Conservation (phyloP, 306 rosid genomes). For the Prunus kanzakura region DNA sequence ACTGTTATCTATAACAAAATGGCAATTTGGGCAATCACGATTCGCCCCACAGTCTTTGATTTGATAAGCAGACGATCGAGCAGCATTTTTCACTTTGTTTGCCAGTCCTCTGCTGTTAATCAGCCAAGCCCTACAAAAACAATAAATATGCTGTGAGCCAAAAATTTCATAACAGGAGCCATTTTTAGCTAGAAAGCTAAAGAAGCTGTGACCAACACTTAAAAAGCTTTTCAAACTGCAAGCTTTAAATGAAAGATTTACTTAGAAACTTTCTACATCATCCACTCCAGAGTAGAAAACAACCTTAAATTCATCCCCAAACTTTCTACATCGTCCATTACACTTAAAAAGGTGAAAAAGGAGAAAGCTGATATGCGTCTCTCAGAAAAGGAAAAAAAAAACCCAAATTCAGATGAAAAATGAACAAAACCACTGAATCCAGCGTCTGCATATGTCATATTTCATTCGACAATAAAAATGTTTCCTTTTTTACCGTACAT, state of each 20-base stretch:
- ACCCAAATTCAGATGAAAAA: neutral
- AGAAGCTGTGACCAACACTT: neutral
- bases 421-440: neutral
- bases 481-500: neutral
- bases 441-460: neutral
- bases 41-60: slow-evolving; percentile 71
- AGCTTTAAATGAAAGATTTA: neutral
- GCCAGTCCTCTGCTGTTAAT: slow-evolving; percentile 70
- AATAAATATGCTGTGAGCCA: neutral
- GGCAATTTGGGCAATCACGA: slow-evolving; percentile 84
- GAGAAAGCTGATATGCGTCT: neutral
- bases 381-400: neutral
- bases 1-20: slow-evolving; percentile 51
- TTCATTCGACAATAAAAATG: neutral
- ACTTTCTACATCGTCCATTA: neutral
- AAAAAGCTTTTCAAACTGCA: too few species aligned
- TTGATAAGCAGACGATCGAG: slow-evolving; percentile 42
- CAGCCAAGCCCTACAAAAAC: slow-evolving; percentile 68
- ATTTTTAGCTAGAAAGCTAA: neutral
- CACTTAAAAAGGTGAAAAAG: neutral
- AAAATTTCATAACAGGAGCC: neutral
- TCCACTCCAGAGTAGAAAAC: neutral
- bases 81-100: slow-evolving; percentile 64
- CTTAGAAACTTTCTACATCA: neutral
- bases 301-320: neutral